Evolutionary conservation across 2,329 filamentous ascomycete species (phyloP).

Genomic region (Arachnomyces sp.): DNA sequence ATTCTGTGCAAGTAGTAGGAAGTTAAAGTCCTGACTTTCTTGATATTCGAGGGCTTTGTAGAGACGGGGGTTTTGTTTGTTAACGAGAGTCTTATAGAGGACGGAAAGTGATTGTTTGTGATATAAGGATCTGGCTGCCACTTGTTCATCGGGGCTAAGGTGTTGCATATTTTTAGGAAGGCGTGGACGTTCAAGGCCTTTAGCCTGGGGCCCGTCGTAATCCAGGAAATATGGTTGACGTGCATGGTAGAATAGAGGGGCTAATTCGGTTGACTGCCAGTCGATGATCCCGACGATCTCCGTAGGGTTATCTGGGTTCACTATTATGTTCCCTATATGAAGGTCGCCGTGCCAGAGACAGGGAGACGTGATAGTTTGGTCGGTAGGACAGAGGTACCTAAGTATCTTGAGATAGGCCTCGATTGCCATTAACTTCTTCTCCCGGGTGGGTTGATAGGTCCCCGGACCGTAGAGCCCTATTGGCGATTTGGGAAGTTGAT

Average conservation of each 20-base stretch:
- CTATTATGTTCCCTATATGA: slow-evolving; percentile 27
- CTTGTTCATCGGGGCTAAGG: slow-evolving; percentile 16
- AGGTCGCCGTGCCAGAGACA: slow-evolving; percentile 32
- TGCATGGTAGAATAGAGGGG: slow-evolving; percentile 31
- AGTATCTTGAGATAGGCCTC: slow-evolving; percentile 6
- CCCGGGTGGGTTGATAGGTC: slow-evolving; percentile 26
- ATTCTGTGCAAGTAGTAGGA: slow-evolving; percentile 26
- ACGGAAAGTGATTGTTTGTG: slow-evolving; percentile 22
- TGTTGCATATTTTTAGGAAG: slow-evolving; percentile 15
- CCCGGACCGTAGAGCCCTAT: slow-evolving; percentile 29
- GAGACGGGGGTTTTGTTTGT: slow-evolving; percentile 18
- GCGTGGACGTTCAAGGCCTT: slow-evolving; percentile 16
- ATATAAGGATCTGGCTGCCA: slow-evolving; percentile 18
- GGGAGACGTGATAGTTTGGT: slow-evolving; percentile 12
- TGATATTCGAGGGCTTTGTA: slow-evolving; percentile 26
- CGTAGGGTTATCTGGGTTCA: slow-evolving; percentile 13
- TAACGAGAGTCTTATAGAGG: slow-evolving; percentile 21
- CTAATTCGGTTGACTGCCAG: slow-evolving; percentile 21
- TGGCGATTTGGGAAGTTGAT: slow-evolving; percentile 22
- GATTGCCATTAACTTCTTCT: slow-evolving; percentile 15
- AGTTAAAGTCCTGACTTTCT: slow-evolving; percentile 18
- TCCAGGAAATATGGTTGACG: slow-evolving; percentile 27
- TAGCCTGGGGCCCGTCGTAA: slow-evolving; percentile 21
- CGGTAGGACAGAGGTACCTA: slow-evolving; percentile 3
- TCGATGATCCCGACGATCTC: slow-evolving; percentile 19